Base-by-base conservation (phyloP, 495 filamentous ascomycete genomes). In the Neurospora discreta region DNA sequence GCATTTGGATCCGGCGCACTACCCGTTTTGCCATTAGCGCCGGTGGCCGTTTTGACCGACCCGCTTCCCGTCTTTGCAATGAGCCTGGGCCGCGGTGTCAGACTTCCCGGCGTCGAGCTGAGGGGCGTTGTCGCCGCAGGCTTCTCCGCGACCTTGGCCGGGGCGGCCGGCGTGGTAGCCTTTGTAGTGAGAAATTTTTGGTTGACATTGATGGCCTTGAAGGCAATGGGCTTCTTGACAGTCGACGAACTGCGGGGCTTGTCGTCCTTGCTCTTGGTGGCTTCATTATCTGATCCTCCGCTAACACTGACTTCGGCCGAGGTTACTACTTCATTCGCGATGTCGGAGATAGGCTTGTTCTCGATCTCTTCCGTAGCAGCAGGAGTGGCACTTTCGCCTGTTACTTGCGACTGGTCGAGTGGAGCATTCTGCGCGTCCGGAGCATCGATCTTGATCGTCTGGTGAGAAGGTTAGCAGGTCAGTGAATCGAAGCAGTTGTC, bases 181-280 rank as follows among this genome's bases (percentile, higher is more conserved):
- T 88, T 87, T 39, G 87, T 81, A 2, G 89, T 90, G 46, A 94
- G 84, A 78, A 92, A 95, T 39, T 87, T 92, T 79, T 95, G 97
- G 76, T 97, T 97, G 76, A 98, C 94, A 1, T 93, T 97, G 73
- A 98, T 92, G 6, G 94, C 89, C 80, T 98, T 98, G 87, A 98
- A 99, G 11, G 90, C 89, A n/a, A 89, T 80, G 38, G 90, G 90
- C 80, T 93, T 95, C 85, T 94, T 97, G 60, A 92, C 84, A 9
- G 85, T 78, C 2, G 93, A 92, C 26, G 89, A 87, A 30, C 87
- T 88, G 68, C 91, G 90, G 70, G 89, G 84, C 74, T 85, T 89
- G 68, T 87, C 85, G 70, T 83, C 82, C 70, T 87, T 82, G 69
- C 78, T 76, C 76, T 85, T 87, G 65, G 86, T 81, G 65, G 86